A percentile compares a stretch with the other conserved stretches of the same genome.
These are phyloP conservation scores for Leccinum longicurvipes DNA, from an alignment of 768 basidiomycete genomes.

Conservation along the genomic window DNA sequence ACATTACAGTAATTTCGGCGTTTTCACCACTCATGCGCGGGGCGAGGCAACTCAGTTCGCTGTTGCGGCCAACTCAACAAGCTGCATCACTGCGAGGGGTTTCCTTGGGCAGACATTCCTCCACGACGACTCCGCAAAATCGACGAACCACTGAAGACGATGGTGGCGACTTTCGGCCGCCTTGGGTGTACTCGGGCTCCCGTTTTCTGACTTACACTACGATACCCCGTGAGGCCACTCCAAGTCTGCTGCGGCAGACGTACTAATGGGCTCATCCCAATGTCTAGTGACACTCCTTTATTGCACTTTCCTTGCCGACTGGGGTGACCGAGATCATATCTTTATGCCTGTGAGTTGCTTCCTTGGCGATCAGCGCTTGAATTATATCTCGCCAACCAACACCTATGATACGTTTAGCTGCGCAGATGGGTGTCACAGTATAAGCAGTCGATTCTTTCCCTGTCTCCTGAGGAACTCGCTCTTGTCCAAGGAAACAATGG, in stretches of 20 bases:
- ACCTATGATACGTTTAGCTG: conserved; percentile 33
- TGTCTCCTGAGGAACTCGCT: conserved; percentile 53
- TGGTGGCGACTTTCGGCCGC: conserved; percentile 49
- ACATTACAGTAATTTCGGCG: not conserved
- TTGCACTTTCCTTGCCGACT: conserved; percentile 60
- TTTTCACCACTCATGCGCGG: conserved; percentile 6
- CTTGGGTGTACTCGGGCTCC: conserved; percentile 56
- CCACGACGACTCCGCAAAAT: conserved; percentile 12
- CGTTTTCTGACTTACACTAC: conserved; percentile 50
- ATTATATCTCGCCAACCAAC: not conserved
- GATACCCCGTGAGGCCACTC: conserved; percentile 47
- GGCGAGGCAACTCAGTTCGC: conserved; percentile 5
- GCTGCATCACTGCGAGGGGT: not conserved
- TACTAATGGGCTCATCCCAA: not conserved
- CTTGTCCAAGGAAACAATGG: conserved; percentile 15
- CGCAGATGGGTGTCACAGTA: conserved; percentile 55
- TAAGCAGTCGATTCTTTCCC: conserved; percentile 51
- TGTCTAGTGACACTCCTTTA: conserved; percentile 52
- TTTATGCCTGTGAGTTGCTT: conserved; percentile 56
- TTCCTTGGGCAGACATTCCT: conserved; percentile 8
- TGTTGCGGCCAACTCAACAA: conserved; percentile 3
- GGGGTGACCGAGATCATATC: conserved; percentile 68
- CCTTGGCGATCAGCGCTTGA: not conserved
- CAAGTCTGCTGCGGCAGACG: not conserved
- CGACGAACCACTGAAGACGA: conserved; percentile 17